Percentiles rank a stretch among this genome's conserved stretches.
These are phyloP conservation scores for Moesziomyces sp. DNA, from an alignment of 1,284 basidiomycete genomes.

Conservation along the genomic window DNA sequence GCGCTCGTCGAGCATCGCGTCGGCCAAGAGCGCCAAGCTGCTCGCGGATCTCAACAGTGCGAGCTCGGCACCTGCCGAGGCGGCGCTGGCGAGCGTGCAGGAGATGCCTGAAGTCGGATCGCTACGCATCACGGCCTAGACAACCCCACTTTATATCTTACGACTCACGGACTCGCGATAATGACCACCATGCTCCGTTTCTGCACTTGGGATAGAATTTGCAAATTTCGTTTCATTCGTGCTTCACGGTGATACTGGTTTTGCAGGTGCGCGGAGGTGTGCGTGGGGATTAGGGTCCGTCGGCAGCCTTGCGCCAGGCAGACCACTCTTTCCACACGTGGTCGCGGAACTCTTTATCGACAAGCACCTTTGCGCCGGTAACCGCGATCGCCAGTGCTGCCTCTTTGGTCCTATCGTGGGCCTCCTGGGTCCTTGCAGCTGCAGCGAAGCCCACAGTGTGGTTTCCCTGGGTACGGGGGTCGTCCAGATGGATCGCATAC, in stretches of 20 bases:
- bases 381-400: constrained; percentile 67
- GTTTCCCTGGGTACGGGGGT: constrained; percentile 60
- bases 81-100: constrained; percentile 21
- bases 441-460: constrained; percentile 63
- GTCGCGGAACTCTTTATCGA: constrained; percentile 64
- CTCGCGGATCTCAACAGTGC: constrained; percentile 3
- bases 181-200: not conserved
- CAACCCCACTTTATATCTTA: not conserved
- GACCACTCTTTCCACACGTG: constrained; percentile 52
- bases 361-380: constrained; percentile 64
- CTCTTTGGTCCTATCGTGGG: constrained; percentile 64
- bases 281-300: constrained; percentile 23
- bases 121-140: constrained; percentile 27
- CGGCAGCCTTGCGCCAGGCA: constrained; percentile 37
- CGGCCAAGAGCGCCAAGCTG: constrained; percentile 14
- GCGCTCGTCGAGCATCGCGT: constrained; percentile 21
- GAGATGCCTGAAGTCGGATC: constrained; percentile 31
- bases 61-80: not conserved
- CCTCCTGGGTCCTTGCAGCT: constrained; percentile 56
- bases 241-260: no score
- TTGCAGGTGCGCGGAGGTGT: no score
- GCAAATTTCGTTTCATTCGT: no score
- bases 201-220: no score
- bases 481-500: constrained; percentile 64
- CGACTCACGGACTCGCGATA: not conserved